A percentile compares a stretch with the other conserved stretches of the same genome.
phyloP scores from a whole-genome alignment of 805 yeast genomes.

The Sugiyamaella boreocaroliniensis region DNA sequence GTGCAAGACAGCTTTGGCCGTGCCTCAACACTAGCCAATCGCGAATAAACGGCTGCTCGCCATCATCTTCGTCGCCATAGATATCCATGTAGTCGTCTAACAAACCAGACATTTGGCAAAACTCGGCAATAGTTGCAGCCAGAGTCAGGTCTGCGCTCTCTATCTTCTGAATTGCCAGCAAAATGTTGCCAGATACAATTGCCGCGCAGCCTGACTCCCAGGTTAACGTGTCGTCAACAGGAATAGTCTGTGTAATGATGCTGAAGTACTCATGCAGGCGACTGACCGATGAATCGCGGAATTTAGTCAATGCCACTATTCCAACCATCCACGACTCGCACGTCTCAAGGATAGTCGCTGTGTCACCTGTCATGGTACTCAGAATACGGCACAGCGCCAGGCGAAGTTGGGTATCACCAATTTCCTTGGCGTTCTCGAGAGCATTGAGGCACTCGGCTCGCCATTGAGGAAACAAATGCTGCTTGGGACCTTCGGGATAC shows the following conservation, averaged over 20 bases:
- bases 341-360: conserved; percentile 20
- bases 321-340: conserved; percentile 30
- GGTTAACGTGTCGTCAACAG: conserved; percentile 22
- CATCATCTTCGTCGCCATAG: conserved; percentile 1
- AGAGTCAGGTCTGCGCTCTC: conserved; percentile 24
- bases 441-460: conserved; percentile 21
- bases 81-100: conserved; percentile 22
- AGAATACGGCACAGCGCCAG: conserved; percentile 21
- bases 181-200: conserved; percentile 23
- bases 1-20: conserved; percentile 21
- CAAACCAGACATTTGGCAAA: conserved; percentile 25
- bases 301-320: conserved; percentile 24
- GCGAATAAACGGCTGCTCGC: conserved; percentile 8
- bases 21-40: conserved; percentile 25
- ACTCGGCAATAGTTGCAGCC: conserved; percentile 27
- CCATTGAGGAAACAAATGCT: conserved; percentile 24
- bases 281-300: conserved; percentile 26
- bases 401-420: conserved; percentile 16
- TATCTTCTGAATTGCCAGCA: conserved; percentile 19
- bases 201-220: conserved; percentile 29
- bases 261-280: conserved; percentile 26
- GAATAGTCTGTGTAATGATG: conserved; percentile 16
- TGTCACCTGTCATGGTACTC: conserved; percentile 26
- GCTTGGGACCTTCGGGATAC: conserved; percentile 21
- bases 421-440: conserved; percentile 13